These are phyloP conservation scores for Eucalyptus curtisii DNA, from an alignment of 345 rosid species.

Conservation along the genomic window DNA sequence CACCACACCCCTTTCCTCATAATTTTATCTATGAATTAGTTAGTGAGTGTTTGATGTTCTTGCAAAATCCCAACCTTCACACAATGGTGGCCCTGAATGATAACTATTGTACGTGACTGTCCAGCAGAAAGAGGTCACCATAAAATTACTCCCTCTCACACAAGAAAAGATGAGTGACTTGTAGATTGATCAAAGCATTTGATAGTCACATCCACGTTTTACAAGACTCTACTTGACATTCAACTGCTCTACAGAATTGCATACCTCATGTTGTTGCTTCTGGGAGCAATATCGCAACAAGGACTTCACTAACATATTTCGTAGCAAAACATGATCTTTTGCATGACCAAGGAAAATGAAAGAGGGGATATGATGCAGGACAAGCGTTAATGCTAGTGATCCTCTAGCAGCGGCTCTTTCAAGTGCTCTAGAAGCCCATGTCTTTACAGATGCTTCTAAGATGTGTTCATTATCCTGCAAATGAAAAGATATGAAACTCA, in stretches of 20 bases:
- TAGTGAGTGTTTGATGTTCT: neutral
- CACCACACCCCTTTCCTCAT: neutral
- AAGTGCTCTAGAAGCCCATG: conserved; percentile 68
- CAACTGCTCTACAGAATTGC: neutral
- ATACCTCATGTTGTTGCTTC: conserved; percentile 56
- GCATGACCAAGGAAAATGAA: conserved; percentile 26
- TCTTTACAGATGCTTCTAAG: conserved; percentile 60
- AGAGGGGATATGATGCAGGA: conserved; percentile 54
- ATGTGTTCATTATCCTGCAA: conserved; percentile 53
- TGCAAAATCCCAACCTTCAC: neutral
- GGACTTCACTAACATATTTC: conserved; percentile 47
- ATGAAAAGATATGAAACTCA: neutral
- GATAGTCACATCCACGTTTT: neutral
- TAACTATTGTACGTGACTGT: neutral
- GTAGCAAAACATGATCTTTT: conserved; percentile 15
- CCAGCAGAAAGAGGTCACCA: neutral
- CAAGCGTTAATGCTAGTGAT: conserved; percentile 47
- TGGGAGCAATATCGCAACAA: conserved; percentile 51
- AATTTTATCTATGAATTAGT: neutral
- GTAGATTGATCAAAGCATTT: neutral
- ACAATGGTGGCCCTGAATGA: neutral
- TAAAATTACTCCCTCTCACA: neutral
- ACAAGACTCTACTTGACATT: neutral
- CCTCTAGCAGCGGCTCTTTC: conserved; percentile 59
- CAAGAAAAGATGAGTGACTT: neutral